phyloP scores from a whole-genome alignment of 495 filamentous ascomycete species.

The Aspergillus sparsus region DNA sequence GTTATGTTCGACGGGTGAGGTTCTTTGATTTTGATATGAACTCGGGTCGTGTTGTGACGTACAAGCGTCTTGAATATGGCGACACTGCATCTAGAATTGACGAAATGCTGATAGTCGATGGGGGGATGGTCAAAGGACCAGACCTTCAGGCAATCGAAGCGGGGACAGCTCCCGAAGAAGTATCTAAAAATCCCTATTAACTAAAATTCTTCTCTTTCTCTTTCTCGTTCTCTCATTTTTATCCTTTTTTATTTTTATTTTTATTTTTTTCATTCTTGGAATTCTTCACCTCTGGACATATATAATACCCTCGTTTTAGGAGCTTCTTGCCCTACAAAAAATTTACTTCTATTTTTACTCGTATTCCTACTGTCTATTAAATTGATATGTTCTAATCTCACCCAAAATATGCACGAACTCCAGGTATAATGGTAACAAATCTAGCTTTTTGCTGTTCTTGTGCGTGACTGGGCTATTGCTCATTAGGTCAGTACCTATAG shows the following conservation, averaged over 20 bases:
- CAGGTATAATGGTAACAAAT: too few species aligned
- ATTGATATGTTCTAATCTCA: too few species aligned
- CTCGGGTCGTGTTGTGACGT: conserved; percentile 80
- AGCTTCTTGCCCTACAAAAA: background rate
- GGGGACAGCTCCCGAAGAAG: background rate
- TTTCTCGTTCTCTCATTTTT: conserved; percentile 16
- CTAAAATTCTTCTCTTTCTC: conserved; percentile 17
- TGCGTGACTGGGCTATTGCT: too few species aligned
- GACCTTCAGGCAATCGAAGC: background rate
- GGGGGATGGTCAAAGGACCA: conserved; percentile 58
- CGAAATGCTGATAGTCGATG: conserved; percentile 85
- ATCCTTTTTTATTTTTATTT: background rate
- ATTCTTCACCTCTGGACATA: background rate
- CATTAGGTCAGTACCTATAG: too few species aligned
- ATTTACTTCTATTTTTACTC: background rate
- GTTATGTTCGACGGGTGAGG: conserved; percentile 78
- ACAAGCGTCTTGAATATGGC: conserved; percentile 87
- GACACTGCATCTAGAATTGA: conserved; percentile 71
- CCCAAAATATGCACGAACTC: too few species aligned
- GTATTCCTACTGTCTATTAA: too few species aligned
- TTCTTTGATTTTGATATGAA: conserved; percentile 94
- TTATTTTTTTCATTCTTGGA: conserved; percentile 12
- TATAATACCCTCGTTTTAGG: background rate
- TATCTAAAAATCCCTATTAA: background rate
- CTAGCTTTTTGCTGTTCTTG: too few species aligned